Evolutionary conservation across 2,329 filamentous ascomycete genomes (phyloP), one percentile per base, ranked within the genome.

Genomic region (Neoscytalidium dimidiatum): DNA sequence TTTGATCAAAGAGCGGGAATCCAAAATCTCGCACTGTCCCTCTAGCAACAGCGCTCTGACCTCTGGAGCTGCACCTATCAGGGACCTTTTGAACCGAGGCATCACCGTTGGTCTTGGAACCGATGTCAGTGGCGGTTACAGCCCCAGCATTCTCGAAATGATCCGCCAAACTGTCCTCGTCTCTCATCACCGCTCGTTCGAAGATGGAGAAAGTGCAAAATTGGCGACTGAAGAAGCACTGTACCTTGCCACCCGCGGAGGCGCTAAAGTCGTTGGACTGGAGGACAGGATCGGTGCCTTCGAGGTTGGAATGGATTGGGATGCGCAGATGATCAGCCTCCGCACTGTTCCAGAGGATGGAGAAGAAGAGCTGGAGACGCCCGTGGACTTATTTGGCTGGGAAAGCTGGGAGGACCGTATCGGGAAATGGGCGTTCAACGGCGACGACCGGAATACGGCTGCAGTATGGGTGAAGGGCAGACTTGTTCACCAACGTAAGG

Each of bases 341-440:
- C 85, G 84, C 0, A 67, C 57, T 4, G 81, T 80, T 4, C 64
- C 56, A 1, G 74, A 73, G 3, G 64, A 65, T 35, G 73, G 66
- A 3, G 69, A 67, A 3, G 68, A 69, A 9, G 64, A 43, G 9
- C 23, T 60, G 1, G 81, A 84, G 3, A 88, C 90, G 0, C 88
- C 89, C 52, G 92, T 97, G 0, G 93, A 97, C 77, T 77, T 97
- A 0, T 99, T 97, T 81, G 94, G 93, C 0, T 92, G 90, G 86
- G 94, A 98, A 84, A 86, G 74, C n/a, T 96, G 91, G 92, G 87
- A 90, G 43, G 92, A 98, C 72, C 87, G 83, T 72, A 80, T 98
- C 11, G 91, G 92, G 61, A 99, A 99, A 82, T 99, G 95, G 95
- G 82, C 98, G 67, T 99, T 91, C 79, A 91, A 87, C 69, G 95